Evolutionary conservation across 805 yeast species (phyloP).

Genomic region (Starmerella powellii): DNA sequence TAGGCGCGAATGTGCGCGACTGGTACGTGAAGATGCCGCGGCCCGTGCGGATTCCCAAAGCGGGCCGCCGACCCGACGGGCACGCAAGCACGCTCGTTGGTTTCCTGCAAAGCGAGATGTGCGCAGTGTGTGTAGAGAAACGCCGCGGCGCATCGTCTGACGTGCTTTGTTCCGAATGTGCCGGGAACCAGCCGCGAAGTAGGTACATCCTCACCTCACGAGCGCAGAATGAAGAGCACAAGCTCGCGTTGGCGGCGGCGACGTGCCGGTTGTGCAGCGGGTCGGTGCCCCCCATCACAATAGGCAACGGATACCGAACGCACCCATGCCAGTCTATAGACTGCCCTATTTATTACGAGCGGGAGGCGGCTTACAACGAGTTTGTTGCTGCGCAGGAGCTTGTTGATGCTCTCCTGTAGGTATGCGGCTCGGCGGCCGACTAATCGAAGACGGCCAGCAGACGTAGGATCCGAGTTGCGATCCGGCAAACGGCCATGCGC

Average conservation of each 20-base stretch:
- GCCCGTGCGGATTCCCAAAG: neutral
- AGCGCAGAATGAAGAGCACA: constrained; percentile 5
- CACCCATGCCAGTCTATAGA: constrained; percentile 20
- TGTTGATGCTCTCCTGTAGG: neutral
- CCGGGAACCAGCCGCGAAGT: constrained; percentile 7
- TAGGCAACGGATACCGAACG: neutral
- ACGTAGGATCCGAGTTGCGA: too few relatives aligned
- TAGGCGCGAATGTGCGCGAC: constrained; percentile 64
- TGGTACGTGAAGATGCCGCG: constrained; percentile 69
- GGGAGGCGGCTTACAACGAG: constrained; percentile 11
- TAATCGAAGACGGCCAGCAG: too few relatives aligned
- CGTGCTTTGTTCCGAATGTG: constrained; percentile 12
- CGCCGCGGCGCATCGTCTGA: constrained; percentile 3
- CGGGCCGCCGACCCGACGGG: neutral
- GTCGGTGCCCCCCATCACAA: neutral
- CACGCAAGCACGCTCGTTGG: constrained; percentile 1
- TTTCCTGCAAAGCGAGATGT: constrained; percentile 12
- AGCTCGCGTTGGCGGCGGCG: constrained; percentile 1
- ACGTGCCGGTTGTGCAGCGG: constrained; percentile 19
- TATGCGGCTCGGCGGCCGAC: too few relatives aligned
- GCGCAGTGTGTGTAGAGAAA: constrained; percentile 15
- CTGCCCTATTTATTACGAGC: constrained; percentile 20
- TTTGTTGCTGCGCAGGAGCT: neutral
- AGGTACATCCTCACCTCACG: constrained; percentile 12
- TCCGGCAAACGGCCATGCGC: too few relatives aligned